Conservation (phyloP, 257 asterid species). For the Capsicum pubescens region DNA sequence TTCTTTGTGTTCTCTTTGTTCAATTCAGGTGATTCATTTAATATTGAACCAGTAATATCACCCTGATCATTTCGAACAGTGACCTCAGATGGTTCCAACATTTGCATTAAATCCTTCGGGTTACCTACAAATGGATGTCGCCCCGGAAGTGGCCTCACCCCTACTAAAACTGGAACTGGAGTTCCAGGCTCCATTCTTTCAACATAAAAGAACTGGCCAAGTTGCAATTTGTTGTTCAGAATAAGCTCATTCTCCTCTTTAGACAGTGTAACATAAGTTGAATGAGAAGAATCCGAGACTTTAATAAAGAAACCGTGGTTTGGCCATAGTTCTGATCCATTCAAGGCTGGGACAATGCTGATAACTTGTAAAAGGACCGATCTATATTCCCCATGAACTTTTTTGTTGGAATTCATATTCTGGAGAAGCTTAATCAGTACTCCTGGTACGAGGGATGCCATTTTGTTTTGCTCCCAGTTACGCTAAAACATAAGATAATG, state of each 20-base stretch:
- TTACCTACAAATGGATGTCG: constrained; percentile 77
- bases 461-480: constrained; percentile 28
- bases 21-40: constrained; percentile 30
- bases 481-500: not conserved
- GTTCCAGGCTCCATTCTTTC: constrained; percentile 72
- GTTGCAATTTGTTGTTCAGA: constrained; percentile 74
- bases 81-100: constrained; percentile 58
- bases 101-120: constrained; percentile 87
- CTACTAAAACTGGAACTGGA: constrained; percentile 71
- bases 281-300: constrained; percentile 88
- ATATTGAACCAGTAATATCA: constrained; percentile 23
- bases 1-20: constrained; percentile 48
- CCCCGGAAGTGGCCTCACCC: constrained; percentile 80
- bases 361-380: constrained; percentile 75
- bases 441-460: constrained; percentile 88
- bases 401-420: constrained; percentile 62
- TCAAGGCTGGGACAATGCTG: constrained; percentile 84
- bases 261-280: constrained; percentile 71
- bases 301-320: constrained; percentile 87
- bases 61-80: constrained; percentile 40
- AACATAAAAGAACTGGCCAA: constrained; percentile 83
- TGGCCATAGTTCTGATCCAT: constrained; percentile 79
- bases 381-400: constrained; percentile 73
- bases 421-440: constrained; percentile 80
- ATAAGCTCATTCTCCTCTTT: constrained; percentile 73